Conservation (phyloP, 2,329 filamentous ascomycete genomes). For the Emericellopsis atlantica region DNA sequence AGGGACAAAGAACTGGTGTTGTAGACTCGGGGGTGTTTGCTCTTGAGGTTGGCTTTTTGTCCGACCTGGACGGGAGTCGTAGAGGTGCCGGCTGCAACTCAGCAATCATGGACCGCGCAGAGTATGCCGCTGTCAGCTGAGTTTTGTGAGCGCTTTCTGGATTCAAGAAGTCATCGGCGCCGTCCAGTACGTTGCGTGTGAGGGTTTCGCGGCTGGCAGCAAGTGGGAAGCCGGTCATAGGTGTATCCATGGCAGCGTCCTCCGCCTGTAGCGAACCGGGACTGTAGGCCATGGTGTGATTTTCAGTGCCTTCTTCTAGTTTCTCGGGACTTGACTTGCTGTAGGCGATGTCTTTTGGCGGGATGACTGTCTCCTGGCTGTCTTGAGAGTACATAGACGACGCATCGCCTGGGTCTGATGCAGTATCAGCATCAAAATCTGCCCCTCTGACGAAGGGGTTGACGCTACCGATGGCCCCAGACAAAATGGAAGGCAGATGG, state of each 20-base stretch:
- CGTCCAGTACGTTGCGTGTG: not conserved
- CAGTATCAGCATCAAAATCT: too few relatives aligned
- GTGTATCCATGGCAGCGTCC: too few relatives aligned
- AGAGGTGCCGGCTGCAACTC: not conserved
- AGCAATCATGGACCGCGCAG: not conserved
- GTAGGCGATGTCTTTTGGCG: not conserved
- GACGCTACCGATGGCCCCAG: too few relatives aligned
- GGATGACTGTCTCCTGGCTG: not conserved
- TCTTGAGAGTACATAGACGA: slow-evolving; percentile 1
- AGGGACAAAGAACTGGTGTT: not conserved
- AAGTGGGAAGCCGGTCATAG: too few relatives aligned
- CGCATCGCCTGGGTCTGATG: not conserved
- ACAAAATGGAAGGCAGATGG: too few relatives aligned
- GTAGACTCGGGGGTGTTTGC: not conserved
- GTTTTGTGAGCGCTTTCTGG: not conserved
- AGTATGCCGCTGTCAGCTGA: not conserved
- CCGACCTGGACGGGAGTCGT: not conserved
- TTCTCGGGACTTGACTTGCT: not conserved
- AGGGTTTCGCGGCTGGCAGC: too few relatives aligned
- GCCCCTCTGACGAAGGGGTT: too few relatives aligned
- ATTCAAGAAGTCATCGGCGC: not conserved
- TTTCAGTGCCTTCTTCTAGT: not conserved
- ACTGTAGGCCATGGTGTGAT: too few relatives aligned
- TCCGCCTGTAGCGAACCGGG: too few relatives aligned
- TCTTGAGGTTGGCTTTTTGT: too few relatives aligned